Evolutionary conservation across 345 rosid genomes (phyloP).

Genomic region (Brassica carinata): DNA sequence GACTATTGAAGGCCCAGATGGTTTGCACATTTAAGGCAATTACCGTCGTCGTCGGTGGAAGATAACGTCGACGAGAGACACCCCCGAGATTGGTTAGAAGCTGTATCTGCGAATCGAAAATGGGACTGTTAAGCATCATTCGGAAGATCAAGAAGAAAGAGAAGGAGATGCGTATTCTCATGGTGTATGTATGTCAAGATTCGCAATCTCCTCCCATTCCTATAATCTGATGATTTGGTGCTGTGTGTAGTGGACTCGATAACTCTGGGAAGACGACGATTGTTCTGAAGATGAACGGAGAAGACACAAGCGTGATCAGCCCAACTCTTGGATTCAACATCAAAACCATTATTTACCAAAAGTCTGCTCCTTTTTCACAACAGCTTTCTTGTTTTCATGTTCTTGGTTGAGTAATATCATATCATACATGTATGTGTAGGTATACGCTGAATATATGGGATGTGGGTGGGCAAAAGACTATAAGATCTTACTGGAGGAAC

Average conservation of each 20-base stretch:
- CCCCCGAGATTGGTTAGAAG: background rate
- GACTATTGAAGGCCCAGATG: background rate
- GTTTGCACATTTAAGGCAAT: background rate
- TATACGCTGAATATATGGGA: slow-evolving; percentile 91
- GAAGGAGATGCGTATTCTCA: slow-evolving; percentile 94
- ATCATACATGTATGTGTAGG: slow-evolving; percentile 42
- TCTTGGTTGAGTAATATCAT: slow-evolving; percentile 11
- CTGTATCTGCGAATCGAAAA: slow-evolving; percentile 11
- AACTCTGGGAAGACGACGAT: slow-evolving; percentile 81
- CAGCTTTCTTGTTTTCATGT: background rate
- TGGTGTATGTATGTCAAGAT: slow-evolving; percentile 77
- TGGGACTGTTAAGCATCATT: slow-evolving; percentile 60
- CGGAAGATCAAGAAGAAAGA: slow-evolving; percentile 90
- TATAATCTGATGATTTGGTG: background rate
- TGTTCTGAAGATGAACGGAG: slow-evolving; percentile 92
- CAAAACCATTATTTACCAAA: slow-evolving; percentile 75
- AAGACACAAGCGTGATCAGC: slow-evolving; percentile 85
- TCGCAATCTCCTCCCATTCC: background rate
- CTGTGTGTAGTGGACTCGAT: slow-evolving; percentile 42
- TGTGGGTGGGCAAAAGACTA: slow-evolving; percentile 87
- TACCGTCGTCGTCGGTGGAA: background rate
- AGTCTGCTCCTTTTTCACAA: slow-evolving; percentile 39
- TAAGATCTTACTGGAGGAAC: slow-evolving; percentile 95
- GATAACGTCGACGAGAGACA: background rate
- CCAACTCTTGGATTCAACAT: slow-evolving; percentile 97